Evolutionary conservation across 2,329 filamentous ascomycete species (phyloP), one percentile per base, ranked within the genome.

Genomic region (Phyllosticta paracitricarpa): DNA sequence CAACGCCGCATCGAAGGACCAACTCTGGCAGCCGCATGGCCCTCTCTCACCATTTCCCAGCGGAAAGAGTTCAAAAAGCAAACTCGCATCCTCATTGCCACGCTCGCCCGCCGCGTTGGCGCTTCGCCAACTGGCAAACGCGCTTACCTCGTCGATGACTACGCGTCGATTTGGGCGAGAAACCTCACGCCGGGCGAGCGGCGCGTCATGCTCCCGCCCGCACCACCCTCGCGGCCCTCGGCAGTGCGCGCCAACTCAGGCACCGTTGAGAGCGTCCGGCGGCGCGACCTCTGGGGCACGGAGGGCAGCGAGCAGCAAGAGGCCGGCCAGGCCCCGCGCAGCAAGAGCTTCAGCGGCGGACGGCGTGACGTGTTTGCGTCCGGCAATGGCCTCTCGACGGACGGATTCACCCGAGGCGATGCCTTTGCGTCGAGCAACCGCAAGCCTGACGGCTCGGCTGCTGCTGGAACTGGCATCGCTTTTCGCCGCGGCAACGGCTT

Each of bases 1-100:
- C 75, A 77, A 59, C 71, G 77, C 66, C 68, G 74, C 61, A 63
- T 77, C 51, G 69, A 73, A 2, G 75, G 74, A 8, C 70, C 76
- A 51, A 66, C 65, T 7, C 64, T 77, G 22, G 66, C 64, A 63
- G 68, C 76, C 33, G 75, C 76, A 25, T 73, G 67, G 69, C 70
- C 66, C 14, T 77, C 76, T 62, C 61, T 78, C 1, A 70, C 71
- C 0, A 22, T 57, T n/a, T 56, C 3, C 3, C 70, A 75, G 62
- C 76, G 67, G 57, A 30, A 62, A n/a, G 64, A 64, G 2, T 76
- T 73, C 63, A 76, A 75, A 64, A 40, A 69, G 33, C 71, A 77
- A 61, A 72, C 72, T n/a, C 68, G 71, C 24, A 14, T 8, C 14
- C n/a, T 61, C 3, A 28, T 51, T 12, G 40, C 19, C n/a, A 17